These are phyloP conservation scores for Fusarium gaditjirri DNA, from an alignment of 2,329 filamentous ascomycete species.

Conservation along the genomic window DNA sequence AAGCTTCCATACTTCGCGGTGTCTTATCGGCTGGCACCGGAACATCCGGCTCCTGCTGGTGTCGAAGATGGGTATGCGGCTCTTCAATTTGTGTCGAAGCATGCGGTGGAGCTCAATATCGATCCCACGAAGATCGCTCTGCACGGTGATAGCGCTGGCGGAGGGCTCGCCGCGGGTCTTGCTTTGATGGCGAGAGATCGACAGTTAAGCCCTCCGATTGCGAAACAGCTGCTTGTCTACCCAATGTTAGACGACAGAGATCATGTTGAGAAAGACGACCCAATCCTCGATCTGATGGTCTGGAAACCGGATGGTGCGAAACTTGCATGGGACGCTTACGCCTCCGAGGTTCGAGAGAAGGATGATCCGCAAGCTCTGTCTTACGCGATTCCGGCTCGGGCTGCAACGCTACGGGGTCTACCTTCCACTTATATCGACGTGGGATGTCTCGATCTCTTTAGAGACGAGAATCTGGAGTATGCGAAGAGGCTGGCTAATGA, in stretches of 20 bases:
- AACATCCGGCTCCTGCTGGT: conserved; percentile 15
- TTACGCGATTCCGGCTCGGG: conserved; percentile 42
- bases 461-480: conserved; percentile 12
- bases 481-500: conserved; percentile 2
- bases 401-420: conserved; percentile 42
- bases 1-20: conserved; percentile 26
- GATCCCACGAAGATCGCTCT: conserved; percentile 17
- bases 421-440: conserved; percentile 54
- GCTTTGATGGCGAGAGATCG: conserved; percentile 18
- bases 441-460: conserved; percentile 53
- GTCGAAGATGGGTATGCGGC: conserved; percentile 25
- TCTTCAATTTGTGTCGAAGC: background rate
- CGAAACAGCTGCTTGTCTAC: conserved; percentile 17
- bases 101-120: conserved; percentile 4
- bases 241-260: conserved; percentile 33
- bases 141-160: conserved; percentile 25
- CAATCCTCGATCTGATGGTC: conserved; percentile 12
- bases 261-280: background rate
- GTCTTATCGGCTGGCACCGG: conserved; percentile 22
- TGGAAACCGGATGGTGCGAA: conserved; percentile 36
- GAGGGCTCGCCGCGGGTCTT: conserved; percentile 10
- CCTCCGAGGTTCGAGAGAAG: background rate
- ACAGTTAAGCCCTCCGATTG: background rate
- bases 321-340: conserved; percentile 39
- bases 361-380: conserved; percentile 8